Percentiles rank a stretch among this genome's conserved stretches.
phyloP scores from a whole-genome alignment of 2,329 filamentous ascomycete genomes.

The Hortaea sp. region DNA sequence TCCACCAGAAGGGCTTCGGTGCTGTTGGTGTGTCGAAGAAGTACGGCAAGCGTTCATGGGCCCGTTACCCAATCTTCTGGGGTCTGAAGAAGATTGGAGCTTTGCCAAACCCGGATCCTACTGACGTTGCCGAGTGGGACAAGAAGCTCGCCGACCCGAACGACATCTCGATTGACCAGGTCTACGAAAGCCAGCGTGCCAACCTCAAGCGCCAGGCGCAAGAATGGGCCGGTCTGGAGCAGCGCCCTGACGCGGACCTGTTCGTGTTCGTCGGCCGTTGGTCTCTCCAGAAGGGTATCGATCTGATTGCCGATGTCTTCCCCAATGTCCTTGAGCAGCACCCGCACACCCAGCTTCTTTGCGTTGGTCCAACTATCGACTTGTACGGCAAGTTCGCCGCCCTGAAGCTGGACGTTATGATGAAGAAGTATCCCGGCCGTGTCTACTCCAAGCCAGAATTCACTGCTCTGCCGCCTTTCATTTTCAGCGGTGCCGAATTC shows the following conservation, averaged over 20 bases:
- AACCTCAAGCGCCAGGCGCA: constrained; percentile 52
- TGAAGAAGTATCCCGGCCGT: constrained; percentile 54
- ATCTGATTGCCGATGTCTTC: constrained; percentile 59
- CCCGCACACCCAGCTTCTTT: constrained; percentile 51
- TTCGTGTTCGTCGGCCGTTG: constrained; percentile 61
- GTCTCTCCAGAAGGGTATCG: constrained; percentile 60
- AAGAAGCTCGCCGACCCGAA: constrained; percentile 41
- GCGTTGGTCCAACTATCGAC: constrained; percentile 56
- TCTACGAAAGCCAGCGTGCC: constrained; percentile 44
- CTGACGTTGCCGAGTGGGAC: constrained; percentile 53
- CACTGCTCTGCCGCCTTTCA: constrained; percentile 52
- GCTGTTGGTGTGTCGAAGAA: constrained; percentile 60
- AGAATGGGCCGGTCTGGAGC: constrained; percentile 55
- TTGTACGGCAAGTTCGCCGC: constrained; percentile 59
- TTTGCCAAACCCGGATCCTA: constrained; percentile 56
- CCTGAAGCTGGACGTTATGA: constrained; percentile 53
- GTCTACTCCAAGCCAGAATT: constrained; percentile 62
- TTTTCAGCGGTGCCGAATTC: constrained; percentile 59
- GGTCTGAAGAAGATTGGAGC: constrained; percentile 52
- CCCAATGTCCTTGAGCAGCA: constrained; percentile 52
- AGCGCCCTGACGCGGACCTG: constrained; percentile 52
- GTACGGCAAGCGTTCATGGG: constrained; percentile 56
- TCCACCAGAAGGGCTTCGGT: constrained; percentile 58
- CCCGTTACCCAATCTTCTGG: constrained; percentile 61
- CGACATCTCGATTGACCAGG: constrained; percentile 43